Conservation (phyloP, 768 basidiomycete genomes). For the Pleurotus pulmonarius region DNA sequence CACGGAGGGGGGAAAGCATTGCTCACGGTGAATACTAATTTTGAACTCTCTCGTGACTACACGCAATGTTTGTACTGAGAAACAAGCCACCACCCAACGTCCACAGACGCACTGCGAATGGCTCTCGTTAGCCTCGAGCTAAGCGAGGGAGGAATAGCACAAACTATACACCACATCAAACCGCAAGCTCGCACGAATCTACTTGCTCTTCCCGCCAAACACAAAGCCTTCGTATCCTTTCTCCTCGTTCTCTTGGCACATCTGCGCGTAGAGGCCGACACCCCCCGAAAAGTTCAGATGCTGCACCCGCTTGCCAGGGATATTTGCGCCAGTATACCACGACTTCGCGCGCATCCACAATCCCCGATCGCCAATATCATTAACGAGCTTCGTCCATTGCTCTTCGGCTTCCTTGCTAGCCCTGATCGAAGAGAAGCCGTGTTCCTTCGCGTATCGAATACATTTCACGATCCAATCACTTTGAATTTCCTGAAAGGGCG, state of each 20-base stretch:
- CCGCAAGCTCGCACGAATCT: too few species aligned
- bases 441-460: constrained; percentile 6
- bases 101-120: too few species aligned
- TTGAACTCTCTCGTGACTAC: too few species aligned
- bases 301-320: constrained; percentile 12
- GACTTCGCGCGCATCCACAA: constrained; percentile 10
- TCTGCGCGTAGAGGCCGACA: constrained; percentile 5
- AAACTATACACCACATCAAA: too few species aligned
- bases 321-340: constrained; percentile 14
- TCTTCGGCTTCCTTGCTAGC: constrained; percentile 10
- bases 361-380: background rate
- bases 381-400: constrained; percentile 5
- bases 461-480: constrained; percentile 13
- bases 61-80: too few species aligned
- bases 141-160: too few species aligned
- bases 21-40: too few species aligned
- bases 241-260: constrained; percentile 8
- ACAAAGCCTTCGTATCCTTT: constrained; percentile 14
- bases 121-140: too few species aligned
- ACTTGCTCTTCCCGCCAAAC: background rate
- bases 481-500: constrained; percentile 12
- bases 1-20: too few species aligned
- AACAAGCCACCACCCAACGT: too few species aligned
- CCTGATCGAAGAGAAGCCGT: constrained; percentile 9
- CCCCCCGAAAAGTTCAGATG: constrained; percentile 13